Base-by-base conservation (phyloP, 352 stramenopile species). In the Globisporangium perplexum region DNA sequence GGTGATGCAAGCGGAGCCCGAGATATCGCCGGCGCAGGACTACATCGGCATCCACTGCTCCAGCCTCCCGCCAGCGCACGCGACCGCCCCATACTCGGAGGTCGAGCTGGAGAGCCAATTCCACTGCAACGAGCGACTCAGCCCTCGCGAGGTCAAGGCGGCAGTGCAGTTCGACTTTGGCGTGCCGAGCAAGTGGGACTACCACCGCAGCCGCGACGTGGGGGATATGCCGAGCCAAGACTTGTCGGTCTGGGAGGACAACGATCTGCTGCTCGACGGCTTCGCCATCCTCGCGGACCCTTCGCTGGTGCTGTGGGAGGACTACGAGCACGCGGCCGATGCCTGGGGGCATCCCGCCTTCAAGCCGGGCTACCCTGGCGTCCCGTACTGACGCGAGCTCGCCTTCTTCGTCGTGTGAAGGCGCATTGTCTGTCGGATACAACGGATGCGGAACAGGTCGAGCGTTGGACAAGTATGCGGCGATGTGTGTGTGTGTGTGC, bases 151-250 rank as follows among this genome's bases (percentile, higher is more conserved):
- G 8, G 12, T 46, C 20, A 15, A 46, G 33, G 20, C 24, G 38
- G 14, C 28, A 31, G 22, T 4, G 31, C 47, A 57, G 1, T 68
- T 86, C 31, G 72, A 88, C 56, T 86, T 84, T 53, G 77, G 74
- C 24, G 56, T 72, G 3, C 72, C 74, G 20, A 86, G 70, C 47
- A 59, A 64, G 48, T 81, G 74, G 72, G 43, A 72, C 42, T 20
- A 49, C 44, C 30, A 63, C 5, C 33, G 26, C 5, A 5, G 26
- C 26, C 5, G 80, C 50, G 66, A 71, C 7, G 28, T 39, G 33
- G 80, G 76, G 23, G 57, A 69, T 20, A 18, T 55, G 42, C 42
- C 64, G 46, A 57, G 44, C 17, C 50, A 26, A 22, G 65, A 72
- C 17, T 57, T 44, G 23, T 51, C 54, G 3, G 35, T 71, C n/a